These are phyloP conservation scores for Kernera saxatilis DNA, from an alignment of 345 rosid species.

Conservation along the genomic window DNA sequence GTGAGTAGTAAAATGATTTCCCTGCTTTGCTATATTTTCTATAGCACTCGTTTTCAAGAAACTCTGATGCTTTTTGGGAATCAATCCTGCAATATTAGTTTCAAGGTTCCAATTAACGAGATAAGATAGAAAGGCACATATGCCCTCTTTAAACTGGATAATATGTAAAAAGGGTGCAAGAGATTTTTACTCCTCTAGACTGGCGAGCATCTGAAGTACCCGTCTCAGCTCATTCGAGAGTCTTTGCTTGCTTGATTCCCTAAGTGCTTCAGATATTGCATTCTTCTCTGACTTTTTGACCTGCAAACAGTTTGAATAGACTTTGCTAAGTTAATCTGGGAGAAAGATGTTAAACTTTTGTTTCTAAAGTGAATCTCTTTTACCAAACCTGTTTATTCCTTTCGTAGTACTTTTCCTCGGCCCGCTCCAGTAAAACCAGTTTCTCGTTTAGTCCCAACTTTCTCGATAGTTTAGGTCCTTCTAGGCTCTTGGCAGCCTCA, in stretches of 20 bases:
- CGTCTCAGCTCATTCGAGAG: constrained; percentile 48
- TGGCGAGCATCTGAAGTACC: constrained; percentile 49
- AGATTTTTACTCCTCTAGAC: constrained; percentile 34
- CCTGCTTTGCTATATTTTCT: constrained; percentile 80
- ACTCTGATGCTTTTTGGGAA: constrained; percentile 41
- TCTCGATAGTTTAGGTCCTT: constrained; percentile 42
- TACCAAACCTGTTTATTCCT: constrained; percentile 53
- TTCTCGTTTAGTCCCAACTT: constrained; percentile 53
- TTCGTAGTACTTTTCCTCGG: constrained; percentile 62
- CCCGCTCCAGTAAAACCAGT: constrained; percentile 60
- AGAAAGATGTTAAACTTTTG: background rate
- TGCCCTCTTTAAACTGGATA: background rate
- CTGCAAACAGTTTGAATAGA: constrained; percentile 31
- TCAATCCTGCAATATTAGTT: constrained; percentile 45
- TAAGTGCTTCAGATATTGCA: constrained; percentile 50
- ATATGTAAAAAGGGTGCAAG: background rate
- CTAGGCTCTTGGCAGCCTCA: constrained; percentile 40
- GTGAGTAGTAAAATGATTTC: constrained; percentile 77
- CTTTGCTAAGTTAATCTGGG: background rate
- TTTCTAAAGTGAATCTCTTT: constrained; percentile 1
- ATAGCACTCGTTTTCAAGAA: constrained; percentile 74
- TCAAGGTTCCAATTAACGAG: background rate
- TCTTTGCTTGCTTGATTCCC: constrained; percentile 73
- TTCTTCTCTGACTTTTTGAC: constrained; percentile 57
- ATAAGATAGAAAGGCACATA: background rate